Percentiles rank a stretch among this genome's conserved stretches.
Conservation (phyloP, 345 rosid species). For the Acer campestre region DNA sequence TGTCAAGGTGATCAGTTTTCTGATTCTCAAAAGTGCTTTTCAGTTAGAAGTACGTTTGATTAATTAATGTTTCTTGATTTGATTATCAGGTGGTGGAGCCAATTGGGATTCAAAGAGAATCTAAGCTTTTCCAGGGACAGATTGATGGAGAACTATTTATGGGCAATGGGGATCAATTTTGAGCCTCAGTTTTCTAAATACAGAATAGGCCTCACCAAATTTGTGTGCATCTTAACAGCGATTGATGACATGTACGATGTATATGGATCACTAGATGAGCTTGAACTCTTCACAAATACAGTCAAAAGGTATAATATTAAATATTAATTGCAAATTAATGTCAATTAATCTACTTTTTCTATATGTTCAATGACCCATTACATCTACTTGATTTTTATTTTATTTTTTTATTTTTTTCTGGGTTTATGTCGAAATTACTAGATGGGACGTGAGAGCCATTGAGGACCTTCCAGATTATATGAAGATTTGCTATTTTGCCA, state of each 20-base stretch:
- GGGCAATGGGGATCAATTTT: conserved; percentile 22
- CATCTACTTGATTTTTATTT: no score
- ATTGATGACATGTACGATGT: conserved; percentile 30
- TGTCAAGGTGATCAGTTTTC: conserved; percentile 7
- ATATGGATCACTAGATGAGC: conserved; percentile 23
- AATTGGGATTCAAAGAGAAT: conserved; percentile 9
- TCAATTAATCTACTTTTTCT: neutral
- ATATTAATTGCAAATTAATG: no score
- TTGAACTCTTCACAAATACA: conserved; percentile 21
- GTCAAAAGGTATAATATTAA: conserved; percentile 12
- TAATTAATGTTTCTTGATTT: neutral
- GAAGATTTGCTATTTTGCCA: conserved; percentile 11
- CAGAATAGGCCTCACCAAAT: conserved; percentile 18
- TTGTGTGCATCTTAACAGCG: conserved; percentile 14
- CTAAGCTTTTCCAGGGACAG: conserved; percentile 11
- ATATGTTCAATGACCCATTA: neutral
- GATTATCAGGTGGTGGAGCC: conserved; percentile 20
- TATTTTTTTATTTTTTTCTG: neutral
- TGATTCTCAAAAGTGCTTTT: neutral
- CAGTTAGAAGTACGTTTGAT: neutral
- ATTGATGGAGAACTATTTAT: conserved; percentile 26
- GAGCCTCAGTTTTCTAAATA: conserved; percentile 18
- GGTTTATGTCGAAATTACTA: neutral
- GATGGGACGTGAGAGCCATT: conserved; percentile 4
- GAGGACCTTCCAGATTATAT: conserved; percentile 5